Base-by-base conservation (phyloP, 2,329 filamentous ascomycete species). In the Penicillium verrucosum region DNA sequence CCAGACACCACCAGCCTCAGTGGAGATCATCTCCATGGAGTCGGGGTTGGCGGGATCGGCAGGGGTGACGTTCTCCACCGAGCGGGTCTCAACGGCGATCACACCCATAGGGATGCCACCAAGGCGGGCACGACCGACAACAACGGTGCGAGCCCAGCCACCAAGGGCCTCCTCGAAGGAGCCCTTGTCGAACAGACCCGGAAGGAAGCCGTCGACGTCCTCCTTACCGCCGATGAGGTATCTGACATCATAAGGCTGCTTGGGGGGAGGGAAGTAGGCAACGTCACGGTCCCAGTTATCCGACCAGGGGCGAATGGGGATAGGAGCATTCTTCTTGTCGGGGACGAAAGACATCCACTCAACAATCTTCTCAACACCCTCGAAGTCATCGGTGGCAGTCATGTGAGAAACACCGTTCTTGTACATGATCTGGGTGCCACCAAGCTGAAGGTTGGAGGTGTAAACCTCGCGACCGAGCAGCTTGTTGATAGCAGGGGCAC, bases 361-460 rank as follows among this genome's bases (percentile, higher is more conserved):
- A 48, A 97, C 91, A 72, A 99, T 97, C 83, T 95, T 95, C 70
- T 90, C 92, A 23, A 99, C 90, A 85, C 94, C 94, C 70, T 93
- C 92, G 69, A 99, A 97, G 80, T 99, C 94, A 71, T 99, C 93
- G 67, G 89, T 89, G 70, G 94, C 94, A 65, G 93, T 97, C 90
- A 97, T 93, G 81, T 99, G 94, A 23, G 94, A 97, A 41, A 99
- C 94, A 85, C 94, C 94, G 75, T 99, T 99, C 80, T 90, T 92
- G 86, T 99, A 97, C 94, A 99, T 99, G 84, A 99, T 99, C 79
- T 99, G 94, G n/a, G 94, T 99, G 68, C 94, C 94, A 86, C 94
- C 94, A 64, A 99, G 90, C 82, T 99, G 94, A 72, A 99, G 80
- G 84, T 99, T 99, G 59, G 94, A 97, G 25, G 94, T 97, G 81